Conservation (phyloP, 73 alveolate genomes). For the Paramecium tetraurelia region DNA sequence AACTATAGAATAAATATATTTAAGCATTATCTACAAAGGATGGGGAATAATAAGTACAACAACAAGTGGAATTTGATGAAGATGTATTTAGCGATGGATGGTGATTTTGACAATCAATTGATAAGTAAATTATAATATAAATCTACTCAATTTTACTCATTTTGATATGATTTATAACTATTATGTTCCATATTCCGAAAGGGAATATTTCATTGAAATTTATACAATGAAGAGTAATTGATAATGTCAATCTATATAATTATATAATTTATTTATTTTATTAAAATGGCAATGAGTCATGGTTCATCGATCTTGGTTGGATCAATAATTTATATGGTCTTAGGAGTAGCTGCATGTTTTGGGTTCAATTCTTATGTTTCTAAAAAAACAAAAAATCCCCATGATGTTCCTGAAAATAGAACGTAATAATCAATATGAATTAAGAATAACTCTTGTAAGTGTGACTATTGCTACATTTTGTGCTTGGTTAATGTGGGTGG, state of each 20-base stretch:
- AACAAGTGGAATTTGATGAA: background rate
- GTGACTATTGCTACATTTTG: constrained; percentile 48
- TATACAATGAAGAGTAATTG: background rate
- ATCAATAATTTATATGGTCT: background rate
- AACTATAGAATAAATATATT: background rate
- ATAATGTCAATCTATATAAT: background rate
- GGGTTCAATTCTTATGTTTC: constrained; percentile 4
- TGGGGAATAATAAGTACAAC: background rate
- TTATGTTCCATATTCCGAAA: background rate
- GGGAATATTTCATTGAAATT: background rate
- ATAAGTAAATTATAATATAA: background rate
- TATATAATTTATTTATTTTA: background rate
- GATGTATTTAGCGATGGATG: background rate
- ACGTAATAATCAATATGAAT: background rate
- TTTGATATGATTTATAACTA: background rate
- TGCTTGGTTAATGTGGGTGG: constrained; percentile 49
- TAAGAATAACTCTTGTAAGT: background rate
- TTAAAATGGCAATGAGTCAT: background rate
- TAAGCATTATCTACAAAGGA: background rate
- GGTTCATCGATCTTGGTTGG: constrained; percentile 32
- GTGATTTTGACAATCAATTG: background rate
- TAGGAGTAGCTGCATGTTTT: constrained; percentile 18
- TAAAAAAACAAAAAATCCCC: constrained; percentile 31
- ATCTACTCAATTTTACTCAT: background rate
- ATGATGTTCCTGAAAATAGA: constrained; percentile 42